Base-by-base conservation (phyloP, 352 stramenopile species). In the Phytophthora lateralis region DNA sequence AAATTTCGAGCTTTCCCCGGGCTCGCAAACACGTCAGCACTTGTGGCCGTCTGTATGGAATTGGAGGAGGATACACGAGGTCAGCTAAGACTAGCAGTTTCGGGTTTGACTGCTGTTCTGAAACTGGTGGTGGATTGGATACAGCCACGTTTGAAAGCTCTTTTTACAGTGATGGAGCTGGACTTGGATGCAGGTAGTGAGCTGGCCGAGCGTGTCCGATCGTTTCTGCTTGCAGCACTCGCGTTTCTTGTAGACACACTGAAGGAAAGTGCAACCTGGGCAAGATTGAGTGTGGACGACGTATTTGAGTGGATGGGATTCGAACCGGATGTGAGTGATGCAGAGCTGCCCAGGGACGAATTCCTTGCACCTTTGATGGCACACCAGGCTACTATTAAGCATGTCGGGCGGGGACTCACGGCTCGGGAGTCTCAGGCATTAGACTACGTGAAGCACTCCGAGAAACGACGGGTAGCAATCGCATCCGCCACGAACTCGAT, bases 371-470 rank as follows among this genome's bases (percentile, higher is more conserved):
- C 44, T 32, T 27, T 73, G 45, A 21, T 27, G 37, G 29, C 18
- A 45, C 52, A 69, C 12, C 43, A 63, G 20, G 37, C 30, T 21
- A 24, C 30, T 11, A 65, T 74, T 32, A 55, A 62, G 39, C 63
- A 44, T 21, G 39, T 77, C n/a, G 53, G 27, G 14, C 56, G 53
- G 37, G 52, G 37, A 18, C 54, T 87, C 9, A 65, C 53, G 24
- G 49, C 63, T 12, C 66, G 86, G 18, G 73, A 88, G 56, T 70
- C 62, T 34, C 76, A 63, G 54, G 71, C 66, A 6, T 15, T 85
- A 17, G 66, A 69, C 5, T 66, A 88, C 37, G 63, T 88, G 4
- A 63, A 85, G 29, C 70, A 68, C 3, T 79, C 86, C 51, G 79
- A 87, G 45, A 55, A 67, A 29, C 73, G 69, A 45, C 77, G 82